Evolutionary conservation across 2,329 filamentous ascomycete genomes (phyloP).

Genomic region (Phialemonium atrogriseum): DNA sequence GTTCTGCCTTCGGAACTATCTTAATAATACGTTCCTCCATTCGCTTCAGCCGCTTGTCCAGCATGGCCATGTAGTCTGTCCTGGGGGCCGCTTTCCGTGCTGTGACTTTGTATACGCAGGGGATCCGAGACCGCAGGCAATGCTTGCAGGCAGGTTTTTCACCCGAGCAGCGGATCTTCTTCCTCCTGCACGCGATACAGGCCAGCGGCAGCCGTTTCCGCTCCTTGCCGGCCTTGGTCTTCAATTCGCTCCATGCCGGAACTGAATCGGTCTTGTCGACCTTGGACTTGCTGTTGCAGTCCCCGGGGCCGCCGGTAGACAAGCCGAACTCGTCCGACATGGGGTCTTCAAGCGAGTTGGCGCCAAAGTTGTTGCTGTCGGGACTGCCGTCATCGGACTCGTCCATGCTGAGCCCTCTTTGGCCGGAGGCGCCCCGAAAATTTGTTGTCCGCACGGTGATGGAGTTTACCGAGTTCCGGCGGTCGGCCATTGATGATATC

Average conservation of each 20-base stretch:
- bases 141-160: conserved; percentile 98
- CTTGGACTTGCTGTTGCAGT: conserved; percentile 45
- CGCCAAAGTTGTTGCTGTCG: conserved; percentile 32
- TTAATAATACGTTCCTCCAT: conserved; percentile 99
- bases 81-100: conserved; percentile 87
- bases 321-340: conserved; percentile 52
- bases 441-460: conserved; percentile 25
- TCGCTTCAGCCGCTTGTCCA: conserved; percentile 88
- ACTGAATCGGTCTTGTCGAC: conserved; percentile 50
- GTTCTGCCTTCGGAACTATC: conserved; percentile 79
- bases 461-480: conserved; percentile 27
- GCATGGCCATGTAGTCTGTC: conserved; percentile 98
- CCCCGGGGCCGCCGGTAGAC: conserved; percentile 33
- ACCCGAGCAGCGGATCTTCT: conserved; percentile 96
- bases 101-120: conserved; percentile 96
- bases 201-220: conserved; percentile 86
- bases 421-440: conserved; percentile 20
- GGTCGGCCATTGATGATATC: conserved; percentile 26
- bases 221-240: conserved; percentile 92
- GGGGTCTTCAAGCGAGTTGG: conserved; percentile 43
- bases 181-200: conserved; percentile 90
- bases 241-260: conserved; percentile 72
- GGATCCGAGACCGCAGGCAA: conserved; percentile 83
- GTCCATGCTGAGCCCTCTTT: conserved; percentile 23
- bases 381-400: conserved; percentile 37